Conservation (phyloP, 345 rosid species). For the Eucalyptus globulus region DNA sequence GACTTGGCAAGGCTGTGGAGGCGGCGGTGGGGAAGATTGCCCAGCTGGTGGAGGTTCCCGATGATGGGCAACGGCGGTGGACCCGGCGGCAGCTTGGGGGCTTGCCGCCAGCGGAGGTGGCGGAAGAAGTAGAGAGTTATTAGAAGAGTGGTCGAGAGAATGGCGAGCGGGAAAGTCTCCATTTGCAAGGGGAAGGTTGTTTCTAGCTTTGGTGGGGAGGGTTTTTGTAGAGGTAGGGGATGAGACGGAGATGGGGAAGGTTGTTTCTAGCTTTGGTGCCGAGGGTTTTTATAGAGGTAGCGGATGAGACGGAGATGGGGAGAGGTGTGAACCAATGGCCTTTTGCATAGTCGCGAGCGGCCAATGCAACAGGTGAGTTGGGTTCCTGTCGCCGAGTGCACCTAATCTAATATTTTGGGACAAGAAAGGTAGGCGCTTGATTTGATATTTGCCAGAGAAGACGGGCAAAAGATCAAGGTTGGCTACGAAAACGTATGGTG, state of each 20-base stretch:
- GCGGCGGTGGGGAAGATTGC: slow-evolving; percentile 25
- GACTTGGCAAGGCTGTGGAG: slow-evolving; percentile 14
- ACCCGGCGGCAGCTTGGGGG: not conserved
- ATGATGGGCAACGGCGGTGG: not conserved
- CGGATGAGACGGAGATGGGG: not conserved
- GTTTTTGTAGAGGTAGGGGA: not conserved
- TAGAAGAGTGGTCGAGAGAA: not conserved
- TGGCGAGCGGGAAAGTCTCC: not conserved
- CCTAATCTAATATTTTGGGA: no score
- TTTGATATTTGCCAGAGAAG: no score
- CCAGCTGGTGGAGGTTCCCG: slow-evolving; percentile 32
- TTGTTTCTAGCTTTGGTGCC: not conserved
- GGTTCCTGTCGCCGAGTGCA: no score
- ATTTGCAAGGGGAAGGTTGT: not conserved
- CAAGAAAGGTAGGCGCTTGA: no score
- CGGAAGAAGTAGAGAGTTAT: not conserved
- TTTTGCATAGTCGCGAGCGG: not conserved
- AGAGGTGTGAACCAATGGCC: not conserved
- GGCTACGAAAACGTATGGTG: no score
- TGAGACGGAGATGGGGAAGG: not conserved
- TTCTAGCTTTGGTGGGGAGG: not conserved
- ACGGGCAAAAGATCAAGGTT: no score
- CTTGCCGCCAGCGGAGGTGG: not conserved
- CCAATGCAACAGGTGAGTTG: not conserved
- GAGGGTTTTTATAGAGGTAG: not conserved